Percentiles rank a stretch among this genome's conserved stretches.
Evolutionary conservation across 495 filamentous ascomycete genomes (phyloP).

Genomic region (Penicillium arizonense): DNA sequence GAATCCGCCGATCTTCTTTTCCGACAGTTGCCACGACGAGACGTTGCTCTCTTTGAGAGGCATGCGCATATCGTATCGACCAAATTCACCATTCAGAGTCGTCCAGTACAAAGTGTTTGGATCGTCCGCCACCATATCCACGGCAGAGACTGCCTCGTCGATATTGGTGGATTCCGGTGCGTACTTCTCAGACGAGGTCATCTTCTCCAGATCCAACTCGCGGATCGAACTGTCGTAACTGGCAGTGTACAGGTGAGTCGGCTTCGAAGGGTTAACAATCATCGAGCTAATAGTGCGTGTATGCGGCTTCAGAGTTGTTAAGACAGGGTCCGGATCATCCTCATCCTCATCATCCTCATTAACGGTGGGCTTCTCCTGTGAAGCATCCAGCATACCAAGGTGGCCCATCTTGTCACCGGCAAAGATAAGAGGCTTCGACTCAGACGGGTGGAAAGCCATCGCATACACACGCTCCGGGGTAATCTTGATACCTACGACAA

Average conservation of each 20-base stretch:
- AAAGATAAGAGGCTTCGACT: conserved; percentile 85
- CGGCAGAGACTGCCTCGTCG: conserved; percentile 75
- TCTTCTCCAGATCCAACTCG: conserved; percentile 78
- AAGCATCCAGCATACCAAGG: conserved; percentile 89
- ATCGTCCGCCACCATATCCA: conserved; percentile 70
- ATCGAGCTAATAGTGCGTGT: conserved; percentile 85
- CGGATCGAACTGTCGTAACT: conserved; percentile 97
- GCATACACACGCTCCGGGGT: conserved; percentile 87
- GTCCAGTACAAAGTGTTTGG: conserved; percentile 83
- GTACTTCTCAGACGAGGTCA: conserved; percentile 74
- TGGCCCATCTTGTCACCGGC: conserved; percentile 95
- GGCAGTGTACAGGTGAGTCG: conserved; percentile 68
- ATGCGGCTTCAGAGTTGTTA: conserved; percentile 86
- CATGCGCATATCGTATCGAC: conserved; percentile 72
- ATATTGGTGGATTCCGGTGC: conserved; percentile 64
- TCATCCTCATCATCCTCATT: conserved; percentile 61
- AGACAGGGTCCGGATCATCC: conserved; percentile 67
- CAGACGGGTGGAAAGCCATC: conserved; percentile 84
- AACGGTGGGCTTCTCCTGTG: conserved; percentile 61
- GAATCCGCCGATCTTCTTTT: conserved; percentile 97
- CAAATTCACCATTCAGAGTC: conserved; percentile 76
- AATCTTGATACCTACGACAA: conserved; percentile 75
- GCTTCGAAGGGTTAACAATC: conserved; percentile 68
- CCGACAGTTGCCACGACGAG: conserved; percentile 72
- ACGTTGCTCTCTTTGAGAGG: conserved; percentile 42